These are phyloP conservation scores for Aspergillus chevalieri DNA, from an alignment of 2,329 filamentous ascomycete genomes.

Conservation along the genomic window DNA sequence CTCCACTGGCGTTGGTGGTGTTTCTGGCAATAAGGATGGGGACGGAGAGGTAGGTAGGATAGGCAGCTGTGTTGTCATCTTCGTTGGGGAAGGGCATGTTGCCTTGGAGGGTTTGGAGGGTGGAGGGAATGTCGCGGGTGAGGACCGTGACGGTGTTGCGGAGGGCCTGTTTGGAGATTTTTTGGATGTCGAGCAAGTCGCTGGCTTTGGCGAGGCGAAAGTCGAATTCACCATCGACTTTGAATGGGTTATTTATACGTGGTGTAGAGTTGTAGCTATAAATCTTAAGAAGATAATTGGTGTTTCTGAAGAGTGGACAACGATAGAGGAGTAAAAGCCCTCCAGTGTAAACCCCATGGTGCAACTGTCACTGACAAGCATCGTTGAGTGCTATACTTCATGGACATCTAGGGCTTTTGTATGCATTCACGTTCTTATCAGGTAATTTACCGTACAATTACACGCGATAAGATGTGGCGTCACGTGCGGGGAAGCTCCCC, in stretches of 20 bases:
- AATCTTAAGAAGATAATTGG: too few relatives aligned
- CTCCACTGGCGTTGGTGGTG: not conserved
- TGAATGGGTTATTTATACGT: not conserved
- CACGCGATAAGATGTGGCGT: constrained; percentile 8
- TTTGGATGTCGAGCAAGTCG: not conserved
- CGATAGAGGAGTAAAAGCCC: too few relatives aligned
- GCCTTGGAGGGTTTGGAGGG: not conserved
- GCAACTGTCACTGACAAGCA: not conserved
- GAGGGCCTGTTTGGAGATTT: not conserved
- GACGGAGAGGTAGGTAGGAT: not conserved
- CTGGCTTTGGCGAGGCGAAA: not conserved
- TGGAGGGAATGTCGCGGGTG: not conserved
- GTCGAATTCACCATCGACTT: not conserved
- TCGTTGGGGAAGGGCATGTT: not conserved
- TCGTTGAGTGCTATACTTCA: not conserved
- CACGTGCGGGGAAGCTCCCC: constrained; percentile 12
- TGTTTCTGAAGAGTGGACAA: too few relatives aligned
- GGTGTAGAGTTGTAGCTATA: too few relatives aligned
- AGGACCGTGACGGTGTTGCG: not conserved
- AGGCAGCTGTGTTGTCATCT: not conserved
- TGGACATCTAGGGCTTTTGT: constrained; percentile 2
- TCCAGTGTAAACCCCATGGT: too few relatives aligned
- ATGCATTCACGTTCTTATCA: constrained; percentile 5
- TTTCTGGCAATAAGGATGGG: not conserved
- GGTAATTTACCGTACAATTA: not conserved